These are phyloP conservation scores for Raphanus hybrid DNA, from an alignment of 441 rosid species.

Conservation along the genomic window DNA sequence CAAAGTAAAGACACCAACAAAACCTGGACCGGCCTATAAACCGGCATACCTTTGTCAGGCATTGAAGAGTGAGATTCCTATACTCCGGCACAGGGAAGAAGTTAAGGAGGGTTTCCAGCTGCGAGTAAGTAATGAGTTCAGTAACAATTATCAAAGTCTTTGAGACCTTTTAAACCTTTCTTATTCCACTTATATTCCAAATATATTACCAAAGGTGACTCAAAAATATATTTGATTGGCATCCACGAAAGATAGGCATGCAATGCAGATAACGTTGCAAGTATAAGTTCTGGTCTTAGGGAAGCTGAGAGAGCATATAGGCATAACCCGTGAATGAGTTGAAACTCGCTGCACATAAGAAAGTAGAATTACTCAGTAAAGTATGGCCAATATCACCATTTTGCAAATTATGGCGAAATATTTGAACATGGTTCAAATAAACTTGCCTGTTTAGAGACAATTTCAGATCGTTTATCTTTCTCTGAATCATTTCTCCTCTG, in stretches of 20 bases:
- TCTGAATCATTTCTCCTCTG: constrained; percentile 98
- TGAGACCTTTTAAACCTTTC: constrained; percentile 15
- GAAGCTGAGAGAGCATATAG: constrained; percentile 94
- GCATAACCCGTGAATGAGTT: constrained; percentile 99
- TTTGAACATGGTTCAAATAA: neutral
- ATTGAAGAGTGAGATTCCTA: constrained; percentile 94
- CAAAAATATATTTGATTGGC: constrained; percentile 96
- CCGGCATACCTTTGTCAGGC: constrained; percentile 84
- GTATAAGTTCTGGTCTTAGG: constrained; percentile 92
- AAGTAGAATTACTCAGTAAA: constrained; percentile 29
- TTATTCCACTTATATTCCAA: constrained; percentile 9
- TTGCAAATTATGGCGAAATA: constrained; percentile 23
- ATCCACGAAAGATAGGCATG: constrained; percentile 99
- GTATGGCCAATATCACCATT: neutral
- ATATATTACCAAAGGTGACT: constrained; percentile 85
- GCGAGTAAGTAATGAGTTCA: constrained; percentile 37
- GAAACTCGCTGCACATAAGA: constrained; percentile 83
- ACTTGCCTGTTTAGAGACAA: constrained; percentile 88
- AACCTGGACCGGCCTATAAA: neutral
- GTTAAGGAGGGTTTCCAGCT: constrained; percentile 95
- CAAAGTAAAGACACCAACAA: neutral
- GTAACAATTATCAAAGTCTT: constrained; percentile 14
- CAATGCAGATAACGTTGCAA: constrained; percentile 91
- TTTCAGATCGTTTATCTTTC: constrained; percentile 96
- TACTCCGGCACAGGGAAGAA: constrained; percentile 80